A percentile compares a stretch with the other conserved stretches of the same genome.
Conservation (phyloP, 768 basidiomycete species). For the Boletus speciosus region DNA sequence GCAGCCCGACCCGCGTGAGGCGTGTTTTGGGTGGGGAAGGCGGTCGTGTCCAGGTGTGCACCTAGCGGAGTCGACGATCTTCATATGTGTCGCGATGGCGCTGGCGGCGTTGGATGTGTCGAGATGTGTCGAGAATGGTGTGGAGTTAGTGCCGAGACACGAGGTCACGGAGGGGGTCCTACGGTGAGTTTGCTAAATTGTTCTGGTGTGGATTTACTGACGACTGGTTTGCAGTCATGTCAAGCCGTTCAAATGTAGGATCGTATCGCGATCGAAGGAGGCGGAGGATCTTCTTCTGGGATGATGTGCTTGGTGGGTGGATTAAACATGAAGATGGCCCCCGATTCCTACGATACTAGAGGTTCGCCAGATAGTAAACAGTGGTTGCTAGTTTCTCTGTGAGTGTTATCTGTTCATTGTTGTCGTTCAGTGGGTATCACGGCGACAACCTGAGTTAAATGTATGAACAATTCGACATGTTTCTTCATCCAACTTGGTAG, state of each 20-base stretch:
- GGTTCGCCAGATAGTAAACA: no score
- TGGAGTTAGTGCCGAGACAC: background rate
- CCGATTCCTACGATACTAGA: no score
- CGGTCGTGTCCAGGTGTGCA: constrained; percentile 3
- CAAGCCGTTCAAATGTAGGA: constrained; percentile 11
- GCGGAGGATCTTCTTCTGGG: background rate
- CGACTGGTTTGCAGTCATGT: background rate
- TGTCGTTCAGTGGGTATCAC: no score
- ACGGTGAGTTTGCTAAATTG: background rate
- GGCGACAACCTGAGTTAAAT: no score
- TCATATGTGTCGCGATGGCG: background rate
- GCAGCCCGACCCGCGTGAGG: constrained; percentile 3
- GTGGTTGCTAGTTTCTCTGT: no score
- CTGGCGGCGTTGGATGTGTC: constrained; percentile 3
- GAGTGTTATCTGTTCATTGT: no score
- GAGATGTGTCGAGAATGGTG: background rate
- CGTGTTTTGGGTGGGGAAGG: constrained; percentile 16
- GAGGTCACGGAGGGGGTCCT: background rate
- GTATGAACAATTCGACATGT: no score
- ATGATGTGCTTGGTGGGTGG: background rate
- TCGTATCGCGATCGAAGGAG: constrained; percentile 2
- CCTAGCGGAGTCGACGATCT: constrained; percentile 7
- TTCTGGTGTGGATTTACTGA: background rate
- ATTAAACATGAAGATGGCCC: background rate
- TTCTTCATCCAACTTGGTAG: no score